Evolutionary conservation across 2,329 filamentous ascomycete species (phyloP), one percentile per base, ranked within the genome.

Genomic region (Aspergillus vadensis): DNA sequence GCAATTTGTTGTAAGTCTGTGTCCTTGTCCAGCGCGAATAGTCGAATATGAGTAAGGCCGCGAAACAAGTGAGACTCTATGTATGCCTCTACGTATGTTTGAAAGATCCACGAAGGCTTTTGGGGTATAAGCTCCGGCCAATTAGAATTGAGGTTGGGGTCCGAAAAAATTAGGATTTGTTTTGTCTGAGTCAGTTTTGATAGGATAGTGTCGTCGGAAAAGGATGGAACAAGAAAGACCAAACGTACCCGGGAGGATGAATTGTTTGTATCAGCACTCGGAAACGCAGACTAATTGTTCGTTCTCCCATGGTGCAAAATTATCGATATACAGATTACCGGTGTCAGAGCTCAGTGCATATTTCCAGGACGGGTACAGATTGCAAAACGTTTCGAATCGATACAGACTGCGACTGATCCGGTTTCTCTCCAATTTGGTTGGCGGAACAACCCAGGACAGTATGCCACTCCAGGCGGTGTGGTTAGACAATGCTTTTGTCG

Each of bases 261-360:
- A 9, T 1, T 19, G 5, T n/a, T 3, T 9, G 5, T 17, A 41
- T 12, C 19, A 9, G 3, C 1, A 41, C 15, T 41, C 14, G 14
- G 8, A 8, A 3, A 56, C 23, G 27, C 54, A 48, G 10, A 17
- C 25, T n/a, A 48, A 10, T 41, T 56, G 54, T 23, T 56, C 54
- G 19, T 47, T 48, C 14, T 56, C 54, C 54, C 54, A 56, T 15
- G 54, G 39, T 7, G 54, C 23, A 36, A 56, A 55, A 21, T 55
- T 6, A 15, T 15, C 12, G 10, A 32, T 12, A 30, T 30, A 30
- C 9, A 9, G 8, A 4, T 30, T 30, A 9, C 27, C 27, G 8
- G 8, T 30, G 27, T 30, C 27, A 12, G 4, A 10, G 4, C 2
- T 30, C 27, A 44, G 32, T 43, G 25, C 36, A 15, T 23, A 36